Evolutionary conservation across 768 basidiomycete species (phyloP), one percentile per base, ranked within the genome.

Genomic region (Auriscalpium orientale): DNA sequence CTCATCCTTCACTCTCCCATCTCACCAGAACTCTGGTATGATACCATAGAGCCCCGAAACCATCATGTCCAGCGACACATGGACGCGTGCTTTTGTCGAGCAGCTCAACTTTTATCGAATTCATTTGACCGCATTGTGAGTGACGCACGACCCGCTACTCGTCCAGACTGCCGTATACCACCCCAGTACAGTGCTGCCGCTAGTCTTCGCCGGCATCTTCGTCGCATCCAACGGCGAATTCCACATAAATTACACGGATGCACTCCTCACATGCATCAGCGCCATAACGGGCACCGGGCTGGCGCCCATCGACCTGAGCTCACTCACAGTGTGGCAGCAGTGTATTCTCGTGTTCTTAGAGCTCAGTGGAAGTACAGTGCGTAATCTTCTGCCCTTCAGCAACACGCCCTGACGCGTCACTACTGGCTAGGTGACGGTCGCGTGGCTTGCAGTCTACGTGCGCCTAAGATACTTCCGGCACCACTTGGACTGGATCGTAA

Each of bases 191-290:
- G 38, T 72, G 34, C 50, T 69, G 1, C 79, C 79, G 2, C 63
- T 80, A 33, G 56, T 80, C 54, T 63, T 67, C 5, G 68, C 74
- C 13, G 71, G 66, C 37, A 72, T 83, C 57, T 72, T 81, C 53
- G 78, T 73, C 61, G 77, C 70, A 1, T 68, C 66, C 49, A 78
- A 76, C 50, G 76, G 71, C 3, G 47, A 60, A 37, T 71, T 69
- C 56, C 57, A 64, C 6, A 63, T 76, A 34, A 49, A 53, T 10
- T 76, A 68, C 56, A 62, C 72, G 54, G 75, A 78, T 49, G 62
- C 67, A 2, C 61, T 76, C n/a, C 77, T 72, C 62, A 60, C 72
- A 46, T 71, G 66, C 50, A 62, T 71, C 33, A 70, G 69, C 46
- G 69, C 68, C 28, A 69, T 72, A 40, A 76, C 72, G 2, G 73